Conservation (phyloP, 2,329 filamentous ascomycete genomes). For the Penicillium sp. region DNA sequence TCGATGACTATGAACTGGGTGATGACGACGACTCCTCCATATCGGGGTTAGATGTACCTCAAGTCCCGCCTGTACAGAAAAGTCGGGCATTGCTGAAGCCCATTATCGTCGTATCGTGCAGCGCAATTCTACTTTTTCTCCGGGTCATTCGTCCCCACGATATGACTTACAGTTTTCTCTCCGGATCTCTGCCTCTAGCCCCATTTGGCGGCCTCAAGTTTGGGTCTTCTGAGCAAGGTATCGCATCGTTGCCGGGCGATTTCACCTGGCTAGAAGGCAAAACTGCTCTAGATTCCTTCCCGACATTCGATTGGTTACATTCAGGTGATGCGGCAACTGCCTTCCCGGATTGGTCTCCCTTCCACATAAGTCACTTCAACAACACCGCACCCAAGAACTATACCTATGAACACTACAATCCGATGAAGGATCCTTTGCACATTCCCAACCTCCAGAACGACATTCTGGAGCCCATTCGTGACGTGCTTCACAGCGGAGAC, state of each 20-base stretch:
- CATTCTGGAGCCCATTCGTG: constrained; percentile 12
- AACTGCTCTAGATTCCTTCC: constrained; percentile 13
- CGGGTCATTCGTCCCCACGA: constrained; percentile 15
- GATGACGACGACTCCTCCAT: constrained; percentile 13
- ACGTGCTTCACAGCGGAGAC: constrained; percentile 16
- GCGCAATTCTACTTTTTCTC: constrained; percentile 7
- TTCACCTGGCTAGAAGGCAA: constrained; percentile 13
- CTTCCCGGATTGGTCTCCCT: constrained; percentile 14
- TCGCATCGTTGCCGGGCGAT: constrained; percentile 5
- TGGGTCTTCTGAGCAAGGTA: constrained; percentile 3
- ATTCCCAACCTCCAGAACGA: constrained; percentile 14
- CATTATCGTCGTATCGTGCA: constrained; percentile 6
- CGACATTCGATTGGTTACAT: constrained; percentile 16
- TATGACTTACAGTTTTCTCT: constrained; percentile 16
- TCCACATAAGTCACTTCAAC: constrained; percentile 3
- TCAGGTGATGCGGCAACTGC: neutral
- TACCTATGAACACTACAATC: constrained; percentile 11
- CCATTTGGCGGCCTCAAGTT: constrained; percentile 14
- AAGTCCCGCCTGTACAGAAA: neutral
- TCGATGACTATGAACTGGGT: constrained; percentile 17
- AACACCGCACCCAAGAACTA: neutral
- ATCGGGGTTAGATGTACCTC: neutral
- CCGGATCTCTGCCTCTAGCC: constrained; percentile 16
- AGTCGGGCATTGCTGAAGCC: neutral
- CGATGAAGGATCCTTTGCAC: constrained; percentile 13